Conservation (phyloP, 139 green algal genomes). For the Nannochloris sp. region DNA sequence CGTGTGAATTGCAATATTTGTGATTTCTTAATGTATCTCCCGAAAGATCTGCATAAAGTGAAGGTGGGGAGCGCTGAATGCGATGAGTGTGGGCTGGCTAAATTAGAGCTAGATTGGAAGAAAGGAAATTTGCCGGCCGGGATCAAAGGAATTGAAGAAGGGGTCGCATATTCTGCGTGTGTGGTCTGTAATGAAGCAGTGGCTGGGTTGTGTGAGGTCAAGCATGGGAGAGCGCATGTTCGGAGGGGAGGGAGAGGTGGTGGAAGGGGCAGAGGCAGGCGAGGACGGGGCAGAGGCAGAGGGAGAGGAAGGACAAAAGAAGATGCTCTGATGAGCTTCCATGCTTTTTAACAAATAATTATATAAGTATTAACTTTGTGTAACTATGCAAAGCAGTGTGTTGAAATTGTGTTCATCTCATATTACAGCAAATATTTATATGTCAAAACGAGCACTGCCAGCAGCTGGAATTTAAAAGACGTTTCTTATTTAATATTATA, state of each 20-base stretch:
- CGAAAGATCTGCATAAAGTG: conserved; percentile 51
- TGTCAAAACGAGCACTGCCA: no score
- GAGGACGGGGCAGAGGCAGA: conserved; percentile 35
- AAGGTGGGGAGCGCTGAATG: conserved; percentile 45
- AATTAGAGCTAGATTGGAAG: conserved; percentile 51
- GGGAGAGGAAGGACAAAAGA: conserved; percentile 30
- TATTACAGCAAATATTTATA: no score
- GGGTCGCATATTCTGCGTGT: conserved; percentile 15
- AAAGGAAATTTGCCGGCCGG: conserved; percentile 24
- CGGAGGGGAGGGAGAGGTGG: conserved; percentile 20
- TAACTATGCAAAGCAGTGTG: neutral
- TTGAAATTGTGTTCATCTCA: no score
- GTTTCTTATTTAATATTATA: neutral
- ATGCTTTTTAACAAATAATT: conserved; percentile 38
- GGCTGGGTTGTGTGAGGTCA: conserved; percentile 38
- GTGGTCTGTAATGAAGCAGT: neutral
- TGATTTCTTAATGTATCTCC: conserved; percentile 77
- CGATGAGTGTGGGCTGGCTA: conserved; percentile 35
- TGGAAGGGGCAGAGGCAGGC: conserved; percentile 32
- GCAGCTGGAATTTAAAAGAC: no score
- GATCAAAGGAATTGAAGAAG: neutral
- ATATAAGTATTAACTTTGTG: neutral
- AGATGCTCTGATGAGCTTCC: conserved; percentile 61
- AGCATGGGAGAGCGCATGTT: conserved; percentile 52
- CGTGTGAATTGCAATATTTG: conserved; percentile 78